Evolutionary conservation across 2,329 filamentous ascomycete genomes (phyloP).

Genomic region (Colletotrichum magnum): DNA sequence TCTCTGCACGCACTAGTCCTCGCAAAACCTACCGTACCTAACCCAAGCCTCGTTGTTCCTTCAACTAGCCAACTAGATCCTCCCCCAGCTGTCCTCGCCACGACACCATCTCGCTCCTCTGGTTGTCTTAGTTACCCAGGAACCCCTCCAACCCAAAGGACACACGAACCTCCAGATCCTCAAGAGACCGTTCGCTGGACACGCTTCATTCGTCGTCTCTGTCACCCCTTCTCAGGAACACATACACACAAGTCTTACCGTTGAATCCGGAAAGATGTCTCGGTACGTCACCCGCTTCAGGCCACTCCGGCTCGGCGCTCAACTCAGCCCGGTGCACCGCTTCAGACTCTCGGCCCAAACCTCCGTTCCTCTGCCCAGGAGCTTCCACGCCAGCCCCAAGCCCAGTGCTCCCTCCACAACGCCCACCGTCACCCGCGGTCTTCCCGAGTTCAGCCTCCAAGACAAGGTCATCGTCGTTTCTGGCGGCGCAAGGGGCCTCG

Average conservation of each 20-base stretch:
- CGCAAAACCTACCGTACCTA: too few relatives aligned
- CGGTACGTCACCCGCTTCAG: slow-evolving; percentile 35
- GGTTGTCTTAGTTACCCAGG: too few relatives aligned
- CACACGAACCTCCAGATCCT: too few relatives aligned
- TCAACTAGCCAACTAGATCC: too few relatives aligned
- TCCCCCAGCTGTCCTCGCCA: too few relatives aligned
- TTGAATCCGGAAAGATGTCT: slow-evolving; percentile 35
- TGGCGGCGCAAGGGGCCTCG: slow-evolving; percentile 82
- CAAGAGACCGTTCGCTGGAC: too few relatives aligned
- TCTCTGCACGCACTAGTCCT: too few relatives aligned
- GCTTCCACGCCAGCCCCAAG: slow-evolving; percentile 33
- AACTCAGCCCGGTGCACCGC: slow-evolving; percentile 21
- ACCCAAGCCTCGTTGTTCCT: too few relatives aligned
- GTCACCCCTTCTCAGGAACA: too few relatives aligned
- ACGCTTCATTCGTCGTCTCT: too few relatives aligned
- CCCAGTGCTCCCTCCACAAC: slow-evolving; percentile 30
- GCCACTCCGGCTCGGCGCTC: slow-evolving; percentile 21
- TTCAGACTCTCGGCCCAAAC: slow-evolving; percentile 25
- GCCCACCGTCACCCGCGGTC: slow-evolving; percentile 45
- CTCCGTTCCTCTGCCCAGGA: slow-evolving; percentile 14
- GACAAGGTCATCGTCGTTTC: slow-evolving; percentile 83
- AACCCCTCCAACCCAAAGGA: too few relatives aligned
- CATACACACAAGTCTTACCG: not conserved
- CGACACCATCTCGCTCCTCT: too few relatives aligned
- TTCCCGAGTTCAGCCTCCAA: slow-evolving; percentile 83